These are phyloP conservation scores for Trypanosoma theileri DNA, from an alignment of 208 protist genomes.

Conservation along the genomic window DNA sequence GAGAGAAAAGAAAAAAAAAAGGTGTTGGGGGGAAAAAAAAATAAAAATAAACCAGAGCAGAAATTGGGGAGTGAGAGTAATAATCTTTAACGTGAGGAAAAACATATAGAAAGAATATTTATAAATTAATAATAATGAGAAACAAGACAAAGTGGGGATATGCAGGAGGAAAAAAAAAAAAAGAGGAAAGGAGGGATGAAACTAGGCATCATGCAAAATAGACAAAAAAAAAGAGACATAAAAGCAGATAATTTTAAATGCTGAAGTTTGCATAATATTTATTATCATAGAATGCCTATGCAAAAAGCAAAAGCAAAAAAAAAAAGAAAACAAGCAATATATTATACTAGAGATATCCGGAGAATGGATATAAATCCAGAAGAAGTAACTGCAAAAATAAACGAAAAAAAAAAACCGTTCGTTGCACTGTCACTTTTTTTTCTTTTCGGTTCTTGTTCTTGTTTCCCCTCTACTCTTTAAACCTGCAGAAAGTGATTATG, in stretches of 20 bases:
- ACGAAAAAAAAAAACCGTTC: slow-evolving; percentile 9
- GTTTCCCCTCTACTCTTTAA: not conserved
- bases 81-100: slow-evolving; percentile 19
- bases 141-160: slow-evolving; percentile 2
- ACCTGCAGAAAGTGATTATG: not conserved
- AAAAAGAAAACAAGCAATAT: not conserved
- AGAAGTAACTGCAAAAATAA: slow-evolving; percentile 10
- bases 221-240: too few species aligned
- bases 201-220: too few species aligned
- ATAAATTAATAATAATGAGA: slow-evolving; percentile 4
- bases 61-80: slow-evolving; percentile 20
- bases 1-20: slow-evolving; percentile 16
- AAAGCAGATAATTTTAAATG: too few species aligned
- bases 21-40: slow-evolving; percentile 18
- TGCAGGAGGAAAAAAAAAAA: too few species aligned
- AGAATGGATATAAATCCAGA: not conserved
- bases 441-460: too few species aligned
- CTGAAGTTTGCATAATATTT: too few species aligned
- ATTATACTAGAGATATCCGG: too few species aligned
- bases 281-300: too few species aligned
- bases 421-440: too few species aligned
- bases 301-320: not conserved
- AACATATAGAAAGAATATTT: slow-evolving; percentile 9
- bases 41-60: not conserved
- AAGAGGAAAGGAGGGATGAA: too few species aligned